Evolutionary conservation across 768 basidiomycete genomes (phyloP), one percentile per base, ranked within the genome.

Genomic region (Kwoniella dejecticola): DNA sequence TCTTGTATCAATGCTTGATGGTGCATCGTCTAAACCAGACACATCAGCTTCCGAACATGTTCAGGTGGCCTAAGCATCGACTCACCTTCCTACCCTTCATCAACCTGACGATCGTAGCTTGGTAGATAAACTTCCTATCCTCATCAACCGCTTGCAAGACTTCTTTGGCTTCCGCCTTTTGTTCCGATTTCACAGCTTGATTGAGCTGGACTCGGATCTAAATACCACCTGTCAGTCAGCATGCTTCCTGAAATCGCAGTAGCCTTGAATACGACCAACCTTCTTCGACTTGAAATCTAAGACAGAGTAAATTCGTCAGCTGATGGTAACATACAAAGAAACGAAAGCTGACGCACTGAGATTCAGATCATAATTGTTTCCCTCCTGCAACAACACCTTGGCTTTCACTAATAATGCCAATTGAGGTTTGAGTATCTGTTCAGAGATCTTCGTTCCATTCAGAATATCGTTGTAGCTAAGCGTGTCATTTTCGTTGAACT

Each of bases 81-180:
- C 72, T 58, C 45, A 78, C 75, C 73, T 78, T 79, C 60, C 78
- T 65, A n/a, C 76, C 68, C 63, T 79, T 79, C 80, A 80, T 80
- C 60, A 80, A 66, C 57, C 91, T 87, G 50, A 95, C 92, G 68
- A 95, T 91, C 41, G 90, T 92, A 10, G 92, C 91, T 77, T 97
- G 94, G 56, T 96, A 92, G 61, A 93, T 87, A 70, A 94, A 90
- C 84, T 96, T 96, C 62, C 95, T 87, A 75, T 98, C 96, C 80
- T 97, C 94, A 67, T 96, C 95, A 4, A 97, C 93, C 5, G 87
- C 89, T 83, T 92, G 93, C 74, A 96, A 81, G 8, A 96, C 91
- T 68, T 96, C 91, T 0, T 84, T 84, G 8, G 88, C 85, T 74
- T 98, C 95, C 6, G 89, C 87, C 83, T 93, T 95, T 63, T 90